phyloP scores from a whole-genome alignment of 1,284 basidiomycete species.

The Malassezia cuniculi region DNA sequence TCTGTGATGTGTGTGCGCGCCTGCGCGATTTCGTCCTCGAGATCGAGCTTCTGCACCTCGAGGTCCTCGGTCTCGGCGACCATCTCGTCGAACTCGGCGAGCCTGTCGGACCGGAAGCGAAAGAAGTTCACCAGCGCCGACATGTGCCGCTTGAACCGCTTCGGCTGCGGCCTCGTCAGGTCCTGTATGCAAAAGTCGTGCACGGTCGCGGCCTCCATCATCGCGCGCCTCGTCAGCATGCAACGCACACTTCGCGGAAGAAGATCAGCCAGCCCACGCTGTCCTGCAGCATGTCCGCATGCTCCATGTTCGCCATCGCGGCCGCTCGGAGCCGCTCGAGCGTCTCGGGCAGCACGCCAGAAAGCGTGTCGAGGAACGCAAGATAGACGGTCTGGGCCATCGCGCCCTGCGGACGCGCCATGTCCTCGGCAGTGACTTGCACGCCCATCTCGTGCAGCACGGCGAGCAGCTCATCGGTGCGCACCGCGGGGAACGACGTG shows the following conservation, averaged over 20 bases:
- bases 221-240: constrained; percentile 17
- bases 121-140: constrained; percentile 43
- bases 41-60: constrained; percentile 51
- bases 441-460: constrained; percentile 32
- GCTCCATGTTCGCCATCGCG: constrained; percentile 19
- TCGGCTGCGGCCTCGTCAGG: constrained; percentile 34
- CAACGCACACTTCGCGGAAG: constrained; percentile 25
- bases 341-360: constrained; percentile 28
- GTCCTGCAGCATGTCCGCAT: constrained; percentile 28
- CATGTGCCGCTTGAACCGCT: constrained; percentile 40
- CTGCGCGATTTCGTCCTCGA: constrained; percentile 51
- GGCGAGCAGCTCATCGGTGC: constrained; percentile 28
- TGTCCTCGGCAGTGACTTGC: constrained; percentile 24
- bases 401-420: constrained; percentile 25
- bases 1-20: constrained; percentile 49
- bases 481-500: constrained; percentile 34
- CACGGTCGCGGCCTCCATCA: constrained; percentile 37
- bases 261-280: constrained; percentile 33
- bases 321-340: constrained; percentile 24
- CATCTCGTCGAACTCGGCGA: constrained; percentile 54
- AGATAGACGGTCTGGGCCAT: constrained; percentile 29
- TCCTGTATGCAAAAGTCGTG: constrained; percentile 39
- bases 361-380: constrained; percentile 32
- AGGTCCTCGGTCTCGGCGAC: constrained; percentile 54
- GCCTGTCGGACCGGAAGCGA: constrained; percentile 37